Evolutionary conservation across 2,329 filamentous ascomycete genomes (phyloP).

Genomic region (Colletotrichum sp.): DNA sequence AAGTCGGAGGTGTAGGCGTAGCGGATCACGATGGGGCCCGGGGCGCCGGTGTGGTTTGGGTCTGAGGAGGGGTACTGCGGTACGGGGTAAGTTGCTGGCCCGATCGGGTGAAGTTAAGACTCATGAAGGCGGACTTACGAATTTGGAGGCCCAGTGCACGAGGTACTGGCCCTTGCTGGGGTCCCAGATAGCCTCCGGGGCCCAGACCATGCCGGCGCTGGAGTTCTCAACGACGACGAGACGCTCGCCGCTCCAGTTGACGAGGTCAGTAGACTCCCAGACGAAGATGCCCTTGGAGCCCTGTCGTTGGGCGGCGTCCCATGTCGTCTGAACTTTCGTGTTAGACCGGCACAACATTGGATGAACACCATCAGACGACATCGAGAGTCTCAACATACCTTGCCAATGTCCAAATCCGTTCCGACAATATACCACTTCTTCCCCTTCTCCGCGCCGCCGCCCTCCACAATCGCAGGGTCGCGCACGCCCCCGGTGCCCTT

Average conservation of each 20-base stretch:
- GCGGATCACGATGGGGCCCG: constrained; percentile 51
- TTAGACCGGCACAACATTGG: not conserved
- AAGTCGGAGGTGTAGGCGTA: constrained; percentile 63
- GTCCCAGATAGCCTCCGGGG: constrained; percentile 37
- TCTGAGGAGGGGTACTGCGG: constrained; percentile 51
- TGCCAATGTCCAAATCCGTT: constrained; percentile 58
- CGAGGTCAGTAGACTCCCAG: constrained; percentile 58
- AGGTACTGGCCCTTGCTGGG: constrained; percentile 39
- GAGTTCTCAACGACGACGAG: constrained; percentile 55
- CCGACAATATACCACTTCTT: constrained; percentile 62
- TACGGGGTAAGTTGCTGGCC: not conserved
- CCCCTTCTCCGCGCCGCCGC: constrained; percentile 49
- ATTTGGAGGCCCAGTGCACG: constrained; percentile 53
- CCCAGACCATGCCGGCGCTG: constrained; percentile 65
- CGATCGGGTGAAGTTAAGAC: no score
- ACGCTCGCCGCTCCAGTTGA: constrained; percentile 53
- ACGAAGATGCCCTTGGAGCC: constrained; percentile 59
- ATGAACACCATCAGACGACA: not conserved
- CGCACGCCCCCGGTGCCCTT: constrained; percentile 57
- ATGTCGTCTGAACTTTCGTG: constrained; percentile 45
- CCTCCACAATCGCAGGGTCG: constrained; percentile 54
- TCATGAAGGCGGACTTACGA: constrained; percentile 33
- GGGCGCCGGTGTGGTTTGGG: constrained; percentile 50
- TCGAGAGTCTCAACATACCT: constrained; percentile 26
- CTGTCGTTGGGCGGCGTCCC: constrained; percentile 56